Conservation (phyloP, 2,329 filamentous ascomycete species). For the Dactylellina drechsleri region DNA sequence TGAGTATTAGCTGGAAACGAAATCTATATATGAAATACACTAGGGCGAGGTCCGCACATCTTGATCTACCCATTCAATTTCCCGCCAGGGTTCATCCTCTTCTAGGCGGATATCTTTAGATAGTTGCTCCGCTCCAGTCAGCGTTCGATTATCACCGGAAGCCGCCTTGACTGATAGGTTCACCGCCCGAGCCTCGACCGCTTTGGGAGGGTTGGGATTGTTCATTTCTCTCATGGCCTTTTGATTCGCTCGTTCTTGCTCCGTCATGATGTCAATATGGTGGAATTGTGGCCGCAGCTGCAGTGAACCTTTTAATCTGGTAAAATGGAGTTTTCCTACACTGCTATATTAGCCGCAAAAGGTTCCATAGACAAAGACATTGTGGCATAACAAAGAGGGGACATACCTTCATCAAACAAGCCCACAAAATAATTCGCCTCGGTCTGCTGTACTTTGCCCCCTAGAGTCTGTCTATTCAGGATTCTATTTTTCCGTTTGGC, state of each 20-base stretch:
- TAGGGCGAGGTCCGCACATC: constrained; percentile 64
- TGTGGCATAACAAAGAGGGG: neutral
- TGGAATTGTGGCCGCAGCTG: constrained; percentile 92
- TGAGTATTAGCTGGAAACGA: neutral
- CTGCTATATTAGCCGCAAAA: constrained; percentile 35
- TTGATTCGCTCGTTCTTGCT: constrained; percentile 70
- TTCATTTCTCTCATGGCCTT: constrained; percentile 64
- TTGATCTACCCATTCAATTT: constrained; percentile 82
- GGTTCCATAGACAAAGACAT: neutral
- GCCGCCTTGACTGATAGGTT: constrained; percentile 84
- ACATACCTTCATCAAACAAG: constrained; percentile 82
- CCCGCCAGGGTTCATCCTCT: constrained; percentile 83
- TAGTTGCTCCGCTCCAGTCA: constrained; percentile 68
- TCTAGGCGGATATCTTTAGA: constrained; percentile 79
- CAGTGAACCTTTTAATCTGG: constrained; percentile 81
- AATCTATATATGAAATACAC: neutral
- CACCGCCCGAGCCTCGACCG: constrained; percentile 75
- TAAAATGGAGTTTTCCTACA: constrained; percentile 85
- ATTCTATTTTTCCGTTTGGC: constrained; percentile 77
- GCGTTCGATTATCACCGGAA: constrained; percentile 66
- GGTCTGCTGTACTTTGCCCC: constrained; percentile 77
- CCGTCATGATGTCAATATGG: constrained; percentile 84
- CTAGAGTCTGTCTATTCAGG: constrained; percentile 82
- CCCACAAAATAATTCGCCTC: constrained; percentile 89
- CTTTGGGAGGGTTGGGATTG: constrained; percentile 61